Conservation (phyloP, 2,329 filamentous ascomycete species). For the Diaporthe sp. region DNA sequence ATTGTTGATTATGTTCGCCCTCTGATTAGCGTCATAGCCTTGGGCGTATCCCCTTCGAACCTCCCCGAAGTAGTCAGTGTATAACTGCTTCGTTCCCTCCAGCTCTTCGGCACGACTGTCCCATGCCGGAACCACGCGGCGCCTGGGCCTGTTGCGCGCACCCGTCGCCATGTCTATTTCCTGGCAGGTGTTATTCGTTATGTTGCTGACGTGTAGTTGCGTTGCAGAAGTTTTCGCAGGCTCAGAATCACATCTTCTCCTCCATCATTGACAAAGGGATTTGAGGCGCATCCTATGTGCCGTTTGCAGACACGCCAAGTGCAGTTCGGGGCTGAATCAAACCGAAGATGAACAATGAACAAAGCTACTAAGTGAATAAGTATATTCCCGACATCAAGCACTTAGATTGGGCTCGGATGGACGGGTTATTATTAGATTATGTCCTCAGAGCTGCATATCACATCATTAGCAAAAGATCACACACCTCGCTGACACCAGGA, state of each 20-base stretch:
- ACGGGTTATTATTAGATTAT: background rate
- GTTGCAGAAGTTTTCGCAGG: too few relatives aligned
- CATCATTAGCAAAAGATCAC: background rate
- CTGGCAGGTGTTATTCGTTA: too few relatives aligned
- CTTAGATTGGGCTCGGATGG: background rate
- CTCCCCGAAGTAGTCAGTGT: background rate
- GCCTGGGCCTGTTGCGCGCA: background rate
- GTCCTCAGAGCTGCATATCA: background rate
- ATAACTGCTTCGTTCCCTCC: background rate
- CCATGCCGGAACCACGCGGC: too few relatives aligned
- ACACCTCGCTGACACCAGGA: background rate
- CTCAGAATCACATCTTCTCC: background rate
- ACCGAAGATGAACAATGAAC: background rate
- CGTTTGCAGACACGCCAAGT: background rate
- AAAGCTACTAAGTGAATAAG: background rate
- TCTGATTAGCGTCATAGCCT: background rate
- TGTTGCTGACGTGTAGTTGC: background rate
- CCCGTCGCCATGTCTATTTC: background rate
- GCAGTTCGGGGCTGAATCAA: background rate
- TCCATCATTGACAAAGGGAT: background rate
- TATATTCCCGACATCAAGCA: too few relatives aligned
- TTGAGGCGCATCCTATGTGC: too few relatives aligned
- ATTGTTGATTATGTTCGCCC: background rate
- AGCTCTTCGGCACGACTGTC: background rate
- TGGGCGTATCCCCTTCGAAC: background rate